phyloP scores from a whole-genome alignment of 495 filamentous ascomycete species.

The Chaetomidium leptoderma region DNA sequence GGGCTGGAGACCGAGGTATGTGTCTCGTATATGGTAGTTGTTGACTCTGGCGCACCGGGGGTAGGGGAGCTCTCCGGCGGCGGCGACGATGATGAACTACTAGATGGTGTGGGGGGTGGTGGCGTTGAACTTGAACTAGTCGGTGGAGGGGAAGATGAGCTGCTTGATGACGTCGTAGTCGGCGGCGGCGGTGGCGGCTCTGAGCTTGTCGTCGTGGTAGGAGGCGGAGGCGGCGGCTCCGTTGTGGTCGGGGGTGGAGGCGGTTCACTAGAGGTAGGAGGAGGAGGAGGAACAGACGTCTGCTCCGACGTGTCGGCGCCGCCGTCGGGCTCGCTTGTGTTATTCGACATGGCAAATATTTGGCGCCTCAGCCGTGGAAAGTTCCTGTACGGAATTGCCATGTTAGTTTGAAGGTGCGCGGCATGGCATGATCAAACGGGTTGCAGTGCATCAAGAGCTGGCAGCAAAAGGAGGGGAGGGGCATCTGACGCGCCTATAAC shows the following conservation, averaged over 20 bases:
- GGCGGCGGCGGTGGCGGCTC: constrained; percentile 15
- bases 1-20: constrained; percentile 13
- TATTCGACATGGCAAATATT: constrained; percentile 46
- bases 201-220: constrained; percentile 22
- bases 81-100: background rate
- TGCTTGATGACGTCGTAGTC: constrained; percentile 21
- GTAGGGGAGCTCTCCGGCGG: background rate
- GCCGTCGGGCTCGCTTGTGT: constrained; percentile 38
- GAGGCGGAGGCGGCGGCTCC: constrained; percentile 18
- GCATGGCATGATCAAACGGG: constrained; percentile 16
- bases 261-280: constrained; percentile 20
- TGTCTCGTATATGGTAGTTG: constrained; percentile 10
- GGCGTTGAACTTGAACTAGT: background rate
- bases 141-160: background rate
- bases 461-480: constrained; percentile 27
- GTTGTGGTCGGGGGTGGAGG: constrained; percentile 17
- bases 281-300: constrained; percentile 31
- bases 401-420: constrained; percentile 36
- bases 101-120: background rate
- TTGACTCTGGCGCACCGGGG: constrained; percentile 19
- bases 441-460: constrained; percentile 28
- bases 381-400: constrained; percentile 33
- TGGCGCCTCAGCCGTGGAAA: constrained; percentile 35
- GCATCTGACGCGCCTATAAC: constrained; percentile 10
- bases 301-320: constrained; percentile 15